Conservation (phyloP, 148 eudicot species). For the Camellia lanceoleosa region DNA sequence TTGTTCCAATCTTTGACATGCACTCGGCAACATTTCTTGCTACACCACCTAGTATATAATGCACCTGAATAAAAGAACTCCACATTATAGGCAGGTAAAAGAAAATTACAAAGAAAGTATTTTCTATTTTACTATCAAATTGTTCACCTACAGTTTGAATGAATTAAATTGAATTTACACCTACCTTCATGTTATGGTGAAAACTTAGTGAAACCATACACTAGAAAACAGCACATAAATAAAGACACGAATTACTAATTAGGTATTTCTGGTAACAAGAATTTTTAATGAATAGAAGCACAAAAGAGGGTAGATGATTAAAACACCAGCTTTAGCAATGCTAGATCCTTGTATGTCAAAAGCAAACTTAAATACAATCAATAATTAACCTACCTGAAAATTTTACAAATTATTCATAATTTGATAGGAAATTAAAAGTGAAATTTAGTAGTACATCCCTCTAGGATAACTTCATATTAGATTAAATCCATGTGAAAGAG, state of each 20-base stretch:
- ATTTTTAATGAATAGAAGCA: neutral
- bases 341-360: neutral
- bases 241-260: neutral
- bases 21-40: conserved; percentile 95
- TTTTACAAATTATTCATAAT: too few species aligned
- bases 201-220: neutral
- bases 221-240: neutral
- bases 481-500: too few species aligned
- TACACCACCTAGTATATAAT: conserved; percentile 77
- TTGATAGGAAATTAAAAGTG: too few species aligned
- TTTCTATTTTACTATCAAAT: neutral
- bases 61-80: conserved; percentile 40
- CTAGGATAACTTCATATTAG: too few species aligned
- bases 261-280: neutral
- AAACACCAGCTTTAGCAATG: neutral
- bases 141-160: neutral
- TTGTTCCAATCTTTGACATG: conserved; percentile 73
- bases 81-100: neutral
- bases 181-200: neutral
- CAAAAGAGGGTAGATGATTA: neutral
- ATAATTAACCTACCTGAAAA: too few species aligned
- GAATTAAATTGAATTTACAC: neutral
- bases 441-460: too few species aligned
- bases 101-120: neutral
- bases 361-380: neutral